phyloP scores from a whole-genome alignment of 768 basidiomycete genomes.

The Agaricus bisporus region DNA sequence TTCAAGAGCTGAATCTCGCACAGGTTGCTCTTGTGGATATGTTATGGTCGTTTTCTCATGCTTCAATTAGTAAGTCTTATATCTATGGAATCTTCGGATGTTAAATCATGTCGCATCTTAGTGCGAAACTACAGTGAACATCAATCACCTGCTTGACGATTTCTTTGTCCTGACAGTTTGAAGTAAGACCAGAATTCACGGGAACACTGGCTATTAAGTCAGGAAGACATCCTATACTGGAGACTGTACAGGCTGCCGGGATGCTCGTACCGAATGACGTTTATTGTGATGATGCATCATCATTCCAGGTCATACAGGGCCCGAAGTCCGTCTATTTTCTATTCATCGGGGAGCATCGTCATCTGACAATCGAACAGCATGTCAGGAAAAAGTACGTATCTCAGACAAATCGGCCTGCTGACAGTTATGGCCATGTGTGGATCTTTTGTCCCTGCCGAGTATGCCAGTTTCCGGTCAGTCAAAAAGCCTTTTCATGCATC shows the following conservation, averaged over 20 bases:
- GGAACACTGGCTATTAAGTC: constrained; percentile 85
- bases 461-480: constrained; percentile 76
- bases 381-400: constrained; percentile 90
- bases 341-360: background rate
- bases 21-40: constrained; percentile 88
- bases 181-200: constrained; percentile 90
- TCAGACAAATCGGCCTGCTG: constrained; percentile 82
- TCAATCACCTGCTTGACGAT: background rate
- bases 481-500: background rate
- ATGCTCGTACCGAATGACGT: constrained; percentile 85
- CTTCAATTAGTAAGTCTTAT: constrained; percentile 60
- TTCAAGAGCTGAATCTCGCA: background rate
- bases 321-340: constrained; percentile 53
- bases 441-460: constrained; percentile 90
- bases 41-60: constrained; percentile 82
- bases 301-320: constrained; percentile 90
- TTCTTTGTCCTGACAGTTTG: background rate
- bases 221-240: constrained; percentile 85
- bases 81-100: background rate
- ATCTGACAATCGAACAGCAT: constrained; percentile 23
- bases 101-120: constrained; percentile 11
- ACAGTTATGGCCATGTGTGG: constrained; percentile 86
- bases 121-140: constrained; percentile 42
- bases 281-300: constrained; percentile 77
- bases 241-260: constrained; percentile 61